Evolutionary conservation across 1,284 basidiomycete species (phyloP), one percentile per base, ranked within the genome.

Genomic region (Leccinum olivaceoglutinosum): DNA sequence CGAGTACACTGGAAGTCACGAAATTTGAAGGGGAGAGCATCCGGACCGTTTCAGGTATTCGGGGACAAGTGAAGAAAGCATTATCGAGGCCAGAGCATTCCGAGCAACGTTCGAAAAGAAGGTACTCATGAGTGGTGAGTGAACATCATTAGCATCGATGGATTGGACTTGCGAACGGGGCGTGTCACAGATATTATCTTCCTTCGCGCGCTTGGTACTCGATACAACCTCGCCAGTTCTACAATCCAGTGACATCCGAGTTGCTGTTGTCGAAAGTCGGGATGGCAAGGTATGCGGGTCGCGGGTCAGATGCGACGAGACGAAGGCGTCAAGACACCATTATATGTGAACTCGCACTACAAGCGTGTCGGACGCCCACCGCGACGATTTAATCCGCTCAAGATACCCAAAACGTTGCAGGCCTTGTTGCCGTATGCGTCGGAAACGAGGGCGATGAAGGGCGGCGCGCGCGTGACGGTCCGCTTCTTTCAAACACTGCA

Each of bases 81-180:
- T 79, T 98, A 21, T 80, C 89, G 8, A 98, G 96, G 74, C 96
- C 96, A 0, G 96, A 98, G 87, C 93, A 10, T 98, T 93, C 82
- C 83, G 97, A 67, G 96, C 96, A 1, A 95, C 96, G 1, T 99
- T 99, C 74, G 96, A 99, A 77, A 96, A 99, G 77, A 99, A 99
- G 80, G 84, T 99, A 10, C 81, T 98, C 64, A 95, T 92, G 90
- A 94, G 93, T 68, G 94, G 93, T 95, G 74, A 66, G 89, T 83
- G 1, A 12, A 46, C 51, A 44, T 21, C 59, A 58, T 14, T n/a
- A 18, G 46, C 32, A 44, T 41, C 25, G 36, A 55, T 36, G 29
- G 38, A 60, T 60, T 38, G 32, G 55, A 25, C 54, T 63, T 49
- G 68, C 10, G 29, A 56, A 29, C 18, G 34, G 8, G 60, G 38